Base-by-base conservation (phyloP, 805 yeast genomes). In the Candida palmyrensis region DNA sequence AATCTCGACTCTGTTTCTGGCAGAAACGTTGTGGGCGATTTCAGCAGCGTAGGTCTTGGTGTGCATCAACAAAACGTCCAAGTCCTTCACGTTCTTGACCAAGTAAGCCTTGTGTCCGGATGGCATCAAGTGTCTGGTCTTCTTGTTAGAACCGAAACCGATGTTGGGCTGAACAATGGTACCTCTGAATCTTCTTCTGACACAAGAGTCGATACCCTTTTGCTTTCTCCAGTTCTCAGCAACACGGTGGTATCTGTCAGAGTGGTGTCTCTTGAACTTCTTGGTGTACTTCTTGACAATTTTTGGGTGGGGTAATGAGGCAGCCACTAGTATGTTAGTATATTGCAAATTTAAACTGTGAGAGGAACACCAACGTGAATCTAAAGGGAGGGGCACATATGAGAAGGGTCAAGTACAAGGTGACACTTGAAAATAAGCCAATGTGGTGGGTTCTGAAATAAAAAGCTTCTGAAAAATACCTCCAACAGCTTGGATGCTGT, bases 131-230 rank as follows among this genome's bases (percentile, higher is more conserved):
- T 81, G 86, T 73, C 82, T 87, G 68, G 98, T 92, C 81, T 83
- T 88, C 79, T 87, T 92, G 96, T 92, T 88, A 59, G 97, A 88
- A 75, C 98, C 97, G 80, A 86, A 92, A 80, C 99, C 99, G 62
- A 92, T 89, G 79, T 84, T 89, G 79, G 99, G 99, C 80, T 90
- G 95, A 61, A 89, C 78, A 68, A 92, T 86, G 75, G 90, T 83
- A 67, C 98, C 98, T 82, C 97, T 87, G 95, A 92, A 92, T 80
- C 92, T 83, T 81, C 98, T 90, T 81, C 99, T 92, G 70, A 94
- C 97, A 77, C 87, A 80, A 57, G 97, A 89, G 80, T 92, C 99
- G 69, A 92, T 92, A 92, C 99, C 99, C 86, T 92, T 92, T 77
- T 94, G 99, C 79, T 92, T 90, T 87, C 99, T 92, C 98, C 98